Percentiles rank a stretch among this genome's conserved stretches.
These are phyloP conservation scores for Beauveria australis DNA, from an alignment of 2,329 filamentous ascomycete species.

Conservation along the genomic window DNA sequence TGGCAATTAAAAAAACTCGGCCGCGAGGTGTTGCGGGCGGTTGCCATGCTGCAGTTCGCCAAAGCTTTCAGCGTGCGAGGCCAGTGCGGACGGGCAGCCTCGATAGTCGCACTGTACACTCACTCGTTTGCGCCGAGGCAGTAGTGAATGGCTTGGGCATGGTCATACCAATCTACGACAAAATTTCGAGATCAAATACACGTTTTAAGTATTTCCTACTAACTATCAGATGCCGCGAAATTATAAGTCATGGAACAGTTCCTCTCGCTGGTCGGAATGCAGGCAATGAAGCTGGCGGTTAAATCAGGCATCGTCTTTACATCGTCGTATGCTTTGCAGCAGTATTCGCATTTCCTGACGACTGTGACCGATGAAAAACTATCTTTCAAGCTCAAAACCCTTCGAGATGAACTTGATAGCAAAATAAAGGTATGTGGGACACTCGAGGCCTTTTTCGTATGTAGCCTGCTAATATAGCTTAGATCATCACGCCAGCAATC, in stretches of 20 bases:
- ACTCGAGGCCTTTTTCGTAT: conserved; percentile 5
- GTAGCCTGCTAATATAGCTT: conserved; percentile 8
- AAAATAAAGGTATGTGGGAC: conserved; percentile 66
- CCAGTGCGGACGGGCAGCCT: neutral
- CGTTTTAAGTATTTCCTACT: neutral
- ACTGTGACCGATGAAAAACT: conserved; percentile 64
- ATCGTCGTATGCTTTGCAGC: conserved; percentile 73
- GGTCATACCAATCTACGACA: neutral
- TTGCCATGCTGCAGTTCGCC: neutral
- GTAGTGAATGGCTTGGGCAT: neutral
- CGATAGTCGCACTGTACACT: conserved; percentile 4
- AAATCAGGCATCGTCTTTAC: conserved; percentile 79
- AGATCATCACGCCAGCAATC: conserved; percentile 84
- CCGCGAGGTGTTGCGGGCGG: too few species aligned
- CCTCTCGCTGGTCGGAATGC: conserved; percentile 45
- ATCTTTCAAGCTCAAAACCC: conserved; percentile 55
- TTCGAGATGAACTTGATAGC: conserved; percentile 69
- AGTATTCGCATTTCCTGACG: conserved; percentile 71
- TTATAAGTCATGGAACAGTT: conserved; percentile 52
- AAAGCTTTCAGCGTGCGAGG: neutral
- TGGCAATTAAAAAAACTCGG: too few species aligned
- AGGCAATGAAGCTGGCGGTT: conserved; percentile 90
- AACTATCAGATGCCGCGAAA: too few species aligned
- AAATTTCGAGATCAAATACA: neutral
- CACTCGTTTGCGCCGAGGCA: neutral